These are phyloP conservation scores for Plasmodium gonderi DNA, from an alignment of 169 alveolate genomes.

Conservation along the genomic window DNA sequence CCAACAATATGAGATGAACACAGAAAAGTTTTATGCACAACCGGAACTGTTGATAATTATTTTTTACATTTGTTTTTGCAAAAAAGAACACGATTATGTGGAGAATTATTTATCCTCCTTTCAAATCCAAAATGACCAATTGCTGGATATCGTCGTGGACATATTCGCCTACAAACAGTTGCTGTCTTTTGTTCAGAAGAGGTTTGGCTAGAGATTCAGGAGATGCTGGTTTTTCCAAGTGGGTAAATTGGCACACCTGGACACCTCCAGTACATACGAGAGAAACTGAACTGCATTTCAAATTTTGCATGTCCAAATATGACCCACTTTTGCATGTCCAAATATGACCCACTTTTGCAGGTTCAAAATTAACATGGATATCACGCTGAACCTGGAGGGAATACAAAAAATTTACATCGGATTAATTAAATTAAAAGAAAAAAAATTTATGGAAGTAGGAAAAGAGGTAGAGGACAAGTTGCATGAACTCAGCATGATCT, in stretches of 20 bases:
- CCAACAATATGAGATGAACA: slow-evolving; percentile 3
- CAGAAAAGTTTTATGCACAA: background rate
- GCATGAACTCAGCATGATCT: slow-evolving; percentile 13
- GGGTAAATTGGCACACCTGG: too few species aligned
- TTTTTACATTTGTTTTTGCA: slow-evolving; percentile 54
- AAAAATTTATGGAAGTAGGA: background rate
- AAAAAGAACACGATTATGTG: slow-evolving; percentile 10
- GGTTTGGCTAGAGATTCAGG: slow-evolving; percentile 8
- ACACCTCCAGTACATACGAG: too few species aligned
- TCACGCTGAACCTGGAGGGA: slow-evolving; percentile 29
- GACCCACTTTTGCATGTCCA: background rate
- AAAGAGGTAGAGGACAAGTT: background rate
- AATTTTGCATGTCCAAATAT: background rate
- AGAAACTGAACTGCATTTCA: too few species aligned
- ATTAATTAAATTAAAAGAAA: slow-evolving; percentile 14
- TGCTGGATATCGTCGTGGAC: slow-evolving; percentile 16
- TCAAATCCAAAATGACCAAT: background rate
- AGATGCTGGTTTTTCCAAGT: too few species aligned
- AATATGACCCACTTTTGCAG: background rate
- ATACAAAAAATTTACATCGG: slow-evolving; percentile 1
- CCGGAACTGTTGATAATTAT: slow-evolving; percentile 54
- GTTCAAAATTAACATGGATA: slow-evolving; percentile 26
- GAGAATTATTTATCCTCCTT: slow-evolving; percentile 21
- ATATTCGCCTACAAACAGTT: slow-evolving; percentile 42
- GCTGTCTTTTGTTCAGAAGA: slow-evolving; percentile 4